phyloP scores from a whole-genome alignment of 1,284 basidiomycete genomes.

The Chondrostereum purpureum region DNA sequence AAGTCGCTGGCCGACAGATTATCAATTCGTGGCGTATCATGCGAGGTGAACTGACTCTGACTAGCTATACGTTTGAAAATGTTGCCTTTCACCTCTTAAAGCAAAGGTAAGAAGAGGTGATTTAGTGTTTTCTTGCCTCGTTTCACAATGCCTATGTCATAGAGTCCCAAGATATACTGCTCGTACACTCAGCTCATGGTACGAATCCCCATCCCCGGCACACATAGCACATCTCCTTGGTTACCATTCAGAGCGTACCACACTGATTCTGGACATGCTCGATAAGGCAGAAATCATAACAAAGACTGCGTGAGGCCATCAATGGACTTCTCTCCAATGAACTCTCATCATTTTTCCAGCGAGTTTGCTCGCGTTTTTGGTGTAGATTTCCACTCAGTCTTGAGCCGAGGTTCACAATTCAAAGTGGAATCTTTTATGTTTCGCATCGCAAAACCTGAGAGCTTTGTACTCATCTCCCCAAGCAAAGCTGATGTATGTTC shows the following conservation, averaged over 20 bases:
- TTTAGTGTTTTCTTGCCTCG: conserved; percentile 1
- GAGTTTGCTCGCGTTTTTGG: conserved; percentile 97
- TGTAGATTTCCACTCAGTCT: conserved; percentile 93
- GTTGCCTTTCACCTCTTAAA: conserved; percentile 76
- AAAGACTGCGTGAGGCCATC: conserved; percentile 72
- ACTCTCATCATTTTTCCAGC: conserved; percentile 31
- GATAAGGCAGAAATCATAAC: conserved; percentile 78
- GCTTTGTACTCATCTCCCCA: conserved; percentile 83
- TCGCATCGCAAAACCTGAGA: conserved; percentile 96
- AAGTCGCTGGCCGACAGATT: conserved; percentile 83
- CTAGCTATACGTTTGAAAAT: conserved; percentile 87
- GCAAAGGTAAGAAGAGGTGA: conserved; percentile 45
- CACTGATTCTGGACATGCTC: conserved; percentile 70
- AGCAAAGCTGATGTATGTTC: conserved; percentile 71
- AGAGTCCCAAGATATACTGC: conserved; percentile 77
- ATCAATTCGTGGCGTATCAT: conserved; percentile 93
- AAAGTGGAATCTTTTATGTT: conserved; percentile 99
- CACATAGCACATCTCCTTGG: conserved; percentile 52
- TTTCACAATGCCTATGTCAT: conserved; percentile 11
- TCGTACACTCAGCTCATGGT: conserved; percentile 70
- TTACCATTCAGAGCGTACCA: conserved; percentile 60
- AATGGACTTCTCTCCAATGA: conserved; percentile 2
- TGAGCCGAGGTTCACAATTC: conserved; percentile 93
- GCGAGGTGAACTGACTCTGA: conserved; percentile 77
- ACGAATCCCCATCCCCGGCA: conserved; percentile 48